Evolutionary conservation across 148 eudicot species (phyloP), one percentile per base, ranked within the genome.

Genomic region (Pharnaceum exiguum): DNA sequence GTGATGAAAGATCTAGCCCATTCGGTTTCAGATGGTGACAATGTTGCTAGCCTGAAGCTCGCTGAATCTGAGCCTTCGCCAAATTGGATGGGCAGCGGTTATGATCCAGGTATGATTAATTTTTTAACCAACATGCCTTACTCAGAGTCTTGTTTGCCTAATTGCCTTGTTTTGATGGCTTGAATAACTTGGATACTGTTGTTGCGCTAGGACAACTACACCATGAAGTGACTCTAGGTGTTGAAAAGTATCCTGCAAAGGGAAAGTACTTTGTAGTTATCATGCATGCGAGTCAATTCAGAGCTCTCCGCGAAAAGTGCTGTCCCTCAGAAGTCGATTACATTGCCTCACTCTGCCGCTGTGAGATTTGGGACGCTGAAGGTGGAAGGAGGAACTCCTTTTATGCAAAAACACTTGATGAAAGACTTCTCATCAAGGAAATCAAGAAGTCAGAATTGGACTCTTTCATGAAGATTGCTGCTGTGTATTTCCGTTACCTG

Each of bases 361-460:
- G 98, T 68, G 83, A 67, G 76, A 66, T 66, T 59, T 93, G 98
- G 98, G 89, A 93, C 66, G 96, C 98, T 22, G 85, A 93, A 75
- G 98, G 98, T 71, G 98, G 98, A 27, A 93, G 88, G 77, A 93
- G 96, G 71, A 85, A 88, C 75, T 85, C 98, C 22, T 63, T 85
- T 61, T 93, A 85, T 65, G 81, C 86, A 5, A 93, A 88, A 73
- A 85, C 98, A 26, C 78, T 88, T 42, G 98, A 93, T 60, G 86
- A 83, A 38, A 79, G 96, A 59, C 86, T 88, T 54, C 85, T 93
- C 46, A 75, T 93, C 27, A 93, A 93, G 81, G 98, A 88, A 63
- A 93, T 93, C 23, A 85, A 85, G 77, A 83, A 75, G 71, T 77
- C 89, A 3, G 98, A 93, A 42, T 78, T 82, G 37, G 94, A 83